Base-by-base conservation (phyloP, 306 rosid genomes). In the Nissolia schottii region DNA sequence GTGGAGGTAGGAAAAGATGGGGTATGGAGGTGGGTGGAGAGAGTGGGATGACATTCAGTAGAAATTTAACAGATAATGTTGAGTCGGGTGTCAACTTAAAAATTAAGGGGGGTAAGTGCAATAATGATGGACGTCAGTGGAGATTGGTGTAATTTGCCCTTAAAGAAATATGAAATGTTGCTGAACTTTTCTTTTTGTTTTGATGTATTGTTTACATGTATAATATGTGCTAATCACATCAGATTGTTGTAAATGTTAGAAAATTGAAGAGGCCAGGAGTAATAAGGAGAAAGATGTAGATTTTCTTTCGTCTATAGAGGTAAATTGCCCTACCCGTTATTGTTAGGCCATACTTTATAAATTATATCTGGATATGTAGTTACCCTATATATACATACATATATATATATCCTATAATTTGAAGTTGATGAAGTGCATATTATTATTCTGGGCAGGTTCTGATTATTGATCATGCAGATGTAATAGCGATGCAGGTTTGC, bases 281-380 rank as follows among this genome's bases (percentile, higher is more conserved):
- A 83, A 83, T 56, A 89, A 89, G 88, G 96, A 86, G 80, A 94
- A 94, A 75, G 95, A 94, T 57, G 87, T 91, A 23, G 97, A 94
- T 79, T 94, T 86, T 89, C 88, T 94, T 81, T 91, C 98, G 11
- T 94, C 98, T 32, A 87, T 94, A 66, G 98, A 94, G 94, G 98
- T 91, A 81, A 81, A 3, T 24, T 74, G 12, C 78, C 53, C 14
- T 32, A 37, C 38, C 35, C 57, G 23, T 78, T 54, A 23, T 58
- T 48, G 13, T 35, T 81, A 34, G n/a, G 48, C 60, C 63, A n/a
- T 77, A 29, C 25, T 49, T 55, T 22, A 74, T 27, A 13, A 66
- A 40, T 58, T 79, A 49, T 70, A 24, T 16, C 13, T 14, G 46
- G 32, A 18, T 15, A 7, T 68, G 35, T 64, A 66, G 74, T 59